phyloP scores from a whole-genome alignment of 345 rosid genomes.

The Populus pruinosa region DNA sequence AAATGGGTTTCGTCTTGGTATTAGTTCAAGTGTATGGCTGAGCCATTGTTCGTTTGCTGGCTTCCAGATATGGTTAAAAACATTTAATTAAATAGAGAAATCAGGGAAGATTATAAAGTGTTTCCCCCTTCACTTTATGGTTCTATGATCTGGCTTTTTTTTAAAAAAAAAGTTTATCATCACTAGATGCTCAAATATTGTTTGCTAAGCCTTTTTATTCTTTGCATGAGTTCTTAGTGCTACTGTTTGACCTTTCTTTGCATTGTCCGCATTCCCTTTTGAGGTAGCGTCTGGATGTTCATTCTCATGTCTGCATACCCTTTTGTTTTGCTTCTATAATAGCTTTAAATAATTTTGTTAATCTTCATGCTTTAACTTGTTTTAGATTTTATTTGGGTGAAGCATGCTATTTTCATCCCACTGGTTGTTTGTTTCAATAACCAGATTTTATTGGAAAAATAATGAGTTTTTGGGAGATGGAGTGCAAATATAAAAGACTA shows the following conservation, averaged over 20 bases:
- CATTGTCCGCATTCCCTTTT: background rate
- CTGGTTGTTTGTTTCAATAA: slow-evolving; percentile 15
- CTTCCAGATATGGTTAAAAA: slow-evolving; percentile 13
- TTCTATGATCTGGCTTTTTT: background rate
- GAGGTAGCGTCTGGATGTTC: background rate
- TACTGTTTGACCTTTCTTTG: background rate
- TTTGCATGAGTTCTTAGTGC: background rate
- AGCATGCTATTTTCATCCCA: slow-evolving; percentile 5
- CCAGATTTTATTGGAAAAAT: background rate
- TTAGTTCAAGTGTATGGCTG: background rate
- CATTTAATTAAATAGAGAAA: background rate
- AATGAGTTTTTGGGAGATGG: slow-evolving; percentile 14
- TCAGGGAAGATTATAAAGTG: background rate
- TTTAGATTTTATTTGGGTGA: slow-evolving; percentile 15
- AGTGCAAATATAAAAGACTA: slow-evolving; percentile 21
- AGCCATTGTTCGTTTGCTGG: background rate
- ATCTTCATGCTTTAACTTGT: slow-evolving; percentile 1
- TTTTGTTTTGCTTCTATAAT: background rate
- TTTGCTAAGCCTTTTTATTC: background rate
- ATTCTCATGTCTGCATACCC: too few species aligned
- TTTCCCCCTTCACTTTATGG: background rate
- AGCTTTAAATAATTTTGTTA: background rate
- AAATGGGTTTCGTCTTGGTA: background rate
- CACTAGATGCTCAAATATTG: background rate
- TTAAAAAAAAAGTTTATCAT: background rate